phyloP scores from a whole-genome alignment of 1,139 yeast species.

The Scheffersomyces illinoinensis region DNA sequence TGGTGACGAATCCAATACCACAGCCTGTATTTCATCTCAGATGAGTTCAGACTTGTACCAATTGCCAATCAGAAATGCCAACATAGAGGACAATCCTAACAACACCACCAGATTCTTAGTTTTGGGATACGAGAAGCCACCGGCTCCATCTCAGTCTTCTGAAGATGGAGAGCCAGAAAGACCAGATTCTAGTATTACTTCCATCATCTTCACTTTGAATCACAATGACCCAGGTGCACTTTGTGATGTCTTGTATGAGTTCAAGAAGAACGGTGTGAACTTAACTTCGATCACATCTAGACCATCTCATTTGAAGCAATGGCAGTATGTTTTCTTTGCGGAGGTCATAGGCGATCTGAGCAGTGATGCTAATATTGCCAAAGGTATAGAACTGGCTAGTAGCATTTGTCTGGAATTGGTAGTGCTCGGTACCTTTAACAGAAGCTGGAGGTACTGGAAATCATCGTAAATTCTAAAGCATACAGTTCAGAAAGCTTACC shows the following conservation, averaged over 20 bases:
- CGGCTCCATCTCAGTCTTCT: constrained; percentile 3
- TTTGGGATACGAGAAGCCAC: constrained; percentile 39
- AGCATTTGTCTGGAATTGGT: constrained; percentile 32
- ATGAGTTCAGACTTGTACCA: constrained; percentile 67
- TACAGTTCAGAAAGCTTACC: not conserved
- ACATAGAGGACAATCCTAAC: constrained; percentile 68
- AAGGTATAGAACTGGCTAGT: constrained; percentile 19
- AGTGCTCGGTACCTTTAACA: constrained; percentile 38
- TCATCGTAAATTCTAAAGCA: not conserved
- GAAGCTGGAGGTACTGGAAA: constrained; percentile 28
- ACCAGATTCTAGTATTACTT: constrained; percentile 33
- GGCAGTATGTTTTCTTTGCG: constrained; percentile 85
- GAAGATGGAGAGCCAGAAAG: constrained; percentile 3
- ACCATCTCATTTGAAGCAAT: constrained; percentile 62
- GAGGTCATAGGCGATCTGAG: constrained; percentile 49
- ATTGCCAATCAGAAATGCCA: constrained; percentile 54
- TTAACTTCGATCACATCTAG: constrained; percentile 74
- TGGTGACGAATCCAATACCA: constrained; percentile 34
- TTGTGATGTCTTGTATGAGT: constrained; percentile 61
- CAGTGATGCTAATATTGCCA: constrained; percentile 17
- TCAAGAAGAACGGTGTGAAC: constrained; percentile 60
- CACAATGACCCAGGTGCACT: constrained; percentile 76
- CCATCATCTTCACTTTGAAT: constrained; percentile 66
- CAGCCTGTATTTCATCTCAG: constrained; percentile 49
- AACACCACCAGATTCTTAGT: constrained; percentile 87